Evolutionary conservation across 768 basidiomycete species (phyloP), one percentile per base, ranked within the genome.

Genomic region (Xerocomellus dryophilus): DNA sequence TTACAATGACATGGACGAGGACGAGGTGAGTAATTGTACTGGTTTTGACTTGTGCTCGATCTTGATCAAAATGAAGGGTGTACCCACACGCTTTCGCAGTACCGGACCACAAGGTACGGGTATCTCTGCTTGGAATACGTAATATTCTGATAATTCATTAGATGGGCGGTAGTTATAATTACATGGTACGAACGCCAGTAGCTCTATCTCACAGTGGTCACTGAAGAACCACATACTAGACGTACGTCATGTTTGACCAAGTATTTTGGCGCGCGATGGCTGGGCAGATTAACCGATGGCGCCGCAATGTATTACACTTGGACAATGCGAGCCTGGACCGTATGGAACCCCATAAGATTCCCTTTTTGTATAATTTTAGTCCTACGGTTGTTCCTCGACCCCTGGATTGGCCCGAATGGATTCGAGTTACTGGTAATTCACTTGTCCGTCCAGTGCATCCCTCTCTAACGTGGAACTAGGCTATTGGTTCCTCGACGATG

Each of bases 361-460:
- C 96, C 3, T 99, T 98, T 76, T 71, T 99, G 29, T 99, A 99
- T 73, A 98, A 98, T 70, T 98, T 98, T 68, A 95, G 92, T 64
- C 91, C 94, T 1, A 78, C 82, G 29, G 79, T 93, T 43, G 92
- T 98, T 14, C 94, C 95, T 7, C 92, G 88, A 25, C 96, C 96
- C 4, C 73, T 98, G 51, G 96, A 99, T 69, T 99, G 97, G 97
- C 93, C 94, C 5, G 96, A 99, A 71, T 98, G 95, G 93, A 98
- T 98, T 58, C 87, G 90, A 39, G 83, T 95, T 2, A 93, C 93
- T 57, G 92, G 91, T 89, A 61, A 53, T 66, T 47, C 43, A 15
- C 45, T 49, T 70, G 57, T 25, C 17, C 17, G 51, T 15, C 25
- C 15, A 25, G 38, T 41, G 11, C 18, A 45, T 23, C 14, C 10